Evolutionary conservation across 805 yeast genomes (phyloP).

Genomic region (Yarrowia divulgata): DNA sequence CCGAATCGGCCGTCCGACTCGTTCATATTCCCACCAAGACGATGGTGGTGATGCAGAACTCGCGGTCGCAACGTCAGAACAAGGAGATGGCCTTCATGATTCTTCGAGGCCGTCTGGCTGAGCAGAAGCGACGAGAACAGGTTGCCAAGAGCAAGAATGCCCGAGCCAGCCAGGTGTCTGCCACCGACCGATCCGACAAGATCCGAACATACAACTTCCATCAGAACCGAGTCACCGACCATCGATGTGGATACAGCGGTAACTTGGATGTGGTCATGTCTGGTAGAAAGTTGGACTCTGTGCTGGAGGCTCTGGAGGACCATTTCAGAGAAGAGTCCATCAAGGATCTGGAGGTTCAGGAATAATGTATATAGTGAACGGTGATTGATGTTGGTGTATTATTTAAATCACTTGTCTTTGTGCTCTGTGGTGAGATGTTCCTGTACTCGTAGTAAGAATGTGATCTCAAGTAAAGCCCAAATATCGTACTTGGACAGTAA

Average conservation of each 20-base stretch:
- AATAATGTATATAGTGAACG: slow-evolving; percentile 22
- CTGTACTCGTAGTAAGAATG: no score
- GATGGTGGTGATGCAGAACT: slow-evolving; percentile 90
- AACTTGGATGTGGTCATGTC: slow-evolving; percentile 72
- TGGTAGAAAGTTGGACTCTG: slow-evolving; percentile 64
- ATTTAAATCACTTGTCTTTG: no score
- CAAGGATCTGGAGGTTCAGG: slow-evolving; percentile 49
- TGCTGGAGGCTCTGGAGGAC: slow-evolving; percentile 61
- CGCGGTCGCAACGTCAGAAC: slow-evolving; percentile 91
- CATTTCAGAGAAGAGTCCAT: slow-evolving; percentile 55
- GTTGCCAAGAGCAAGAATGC: slow-evolving; percentile 69
- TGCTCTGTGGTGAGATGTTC: no score
- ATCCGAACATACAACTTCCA: slow-evolving; percentile 92
- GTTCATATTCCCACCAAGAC: slow-evolving; percentile 93
- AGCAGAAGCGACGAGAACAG: slow-evolving; percentile 69
- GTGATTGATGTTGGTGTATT: no score
- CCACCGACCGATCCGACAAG: slow-evolving; percentile 91
- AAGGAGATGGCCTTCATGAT: slow-evolving; percentile 90
- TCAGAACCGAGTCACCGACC: slow-evolving; percentile 93
- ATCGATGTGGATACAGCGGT: slow-evolving; percentile 81
- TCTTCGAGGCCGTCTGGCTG: slow-evolving; percentile 83
- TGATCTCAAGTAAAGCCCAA: no score
- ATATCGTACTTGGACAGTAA: no score
- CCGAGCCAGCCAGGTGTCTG: slow-evolving; percentile 82
- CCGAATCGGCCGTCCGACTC: slow-evolving; percentile 94